Conservation (phyloP, 257 asterid species). For the Eucommia ulmoides region DNA sequence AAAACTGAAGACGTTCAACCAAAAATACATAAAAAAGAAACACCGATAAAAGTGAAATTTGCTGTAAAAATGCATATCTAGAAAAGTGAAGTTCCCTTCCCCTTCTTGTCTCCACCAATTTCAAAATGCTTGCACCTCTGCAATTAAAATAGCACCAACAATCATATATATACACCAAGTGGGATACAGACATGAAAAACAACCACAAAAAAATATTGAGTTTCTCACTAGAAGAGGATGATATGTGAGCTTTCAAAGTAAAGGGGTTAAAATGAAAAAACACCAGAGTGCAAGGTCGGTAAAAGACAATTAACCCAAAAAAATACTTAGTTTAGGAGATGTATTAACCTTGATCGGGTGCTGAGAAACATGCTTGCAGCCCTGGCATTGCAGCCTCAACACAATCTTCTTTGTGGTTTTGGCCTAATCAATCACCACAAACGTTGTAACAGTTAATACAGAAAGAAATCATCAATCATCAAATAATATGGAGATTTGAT, state of each 20-base stretch:
- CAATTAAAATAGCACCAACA: no score
- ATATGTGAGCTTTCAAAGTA: no score
- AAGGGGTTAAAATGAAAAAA: no score
- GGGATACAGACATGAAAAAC: no score
- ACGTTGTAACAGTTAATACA: not conserved
- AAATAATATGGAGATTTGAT: not conserved
- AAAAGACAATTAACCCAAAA: not conserved
- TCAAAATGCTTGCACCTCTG: constrained; percentile 2
- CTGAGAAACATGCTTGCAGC: no score
- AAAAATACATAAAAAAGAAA: not conserved
- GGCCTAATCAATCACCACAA: constrained; percentile 23
- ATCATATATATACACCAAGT: no score
- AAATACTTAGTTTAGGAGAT: constrained; percentile 51
- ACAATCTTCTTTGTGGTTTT: constrained; percentile 73
- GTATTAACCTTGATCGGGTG: no score
- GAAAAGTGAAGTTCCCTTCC: not conserved
- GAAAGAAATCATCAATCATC: no score
- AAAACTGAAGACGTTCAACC: no score
- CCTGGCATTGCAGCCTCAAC: constrained; percentile 57
- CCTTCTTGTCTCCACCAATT: constrained; percentile 1
- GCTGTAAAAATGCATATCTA: no score
- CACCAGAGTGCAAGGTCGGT: not conserved
- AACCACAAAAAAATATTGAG: no score
- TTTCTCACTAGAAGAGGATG: no score
- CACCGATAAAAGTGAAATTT: not conserved